Evolutionary conservation across 2,329 filamentous ascomycete species (phyloP).

Genomic region (Calonectria pseudoreteaudii): DNA sequence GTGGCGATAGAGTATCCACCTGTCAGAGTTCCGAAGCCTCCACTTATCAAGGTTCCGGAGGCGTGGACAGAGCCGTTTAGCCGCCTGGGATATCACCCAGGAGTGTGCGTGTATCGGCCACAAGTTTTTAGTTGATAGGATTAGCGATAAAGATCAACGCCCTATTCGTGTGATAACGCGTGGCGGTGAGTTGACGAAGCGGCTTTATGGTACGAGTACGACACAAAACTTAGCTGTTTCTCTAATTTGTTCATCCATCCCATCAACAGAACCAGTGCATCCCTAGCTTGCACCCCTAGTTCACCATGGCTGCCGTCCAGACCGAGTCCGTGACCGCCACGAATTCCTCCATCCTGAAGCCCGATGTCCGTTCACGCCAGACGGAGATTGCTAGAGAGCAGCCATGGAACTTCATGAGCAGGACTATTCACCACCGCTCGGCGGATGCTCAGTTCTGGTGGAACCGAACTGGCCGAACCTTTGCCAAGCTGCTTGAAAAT

Average conservation of each 20-base stretch:
- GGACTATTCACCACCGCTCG: background rate
- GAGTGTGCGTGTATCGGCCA: background rate
- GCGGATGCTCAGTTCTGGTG: slow-evolving; percentile 2
- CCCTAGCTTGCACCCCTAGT: background rate
- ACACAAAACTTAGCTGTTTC: background rate
- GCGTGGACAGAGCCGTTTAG: background rate
- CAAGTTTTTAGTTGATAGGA: background rate
- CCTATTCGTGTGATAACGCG: background rate
- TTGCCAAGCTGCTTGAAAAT: background rate
- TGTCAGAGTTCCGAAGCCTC: slow-evolving; percentile 4
- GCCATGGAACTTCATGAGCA: slow-evolving; percentile 4
- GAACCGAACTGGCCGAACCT: background rate
- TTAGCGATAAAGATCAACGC: background rate
- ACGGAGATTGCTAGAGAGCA: background rate
- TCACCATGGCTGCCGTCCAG: background rate
- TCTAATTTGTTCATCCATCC: background rate
- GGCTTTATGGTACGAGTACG: background rate
- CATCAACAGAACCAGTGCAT: background rate
- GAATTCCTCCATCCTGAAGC: background rate
- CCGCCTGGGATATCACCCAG: background rate
- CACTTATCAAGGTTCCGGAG: slow-evolving; percentile 3
- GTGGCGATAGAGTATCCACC: background rate
- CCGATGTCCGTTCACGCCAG: background rate
- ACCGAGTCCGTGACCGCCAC: background rate
- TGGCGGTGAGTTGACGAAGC: background rate